These are phyloP conservation scores for Leishmania tarentolae DNA, from an alignment of 208 protist genomes.

Conservation along the genomic window DNA sequence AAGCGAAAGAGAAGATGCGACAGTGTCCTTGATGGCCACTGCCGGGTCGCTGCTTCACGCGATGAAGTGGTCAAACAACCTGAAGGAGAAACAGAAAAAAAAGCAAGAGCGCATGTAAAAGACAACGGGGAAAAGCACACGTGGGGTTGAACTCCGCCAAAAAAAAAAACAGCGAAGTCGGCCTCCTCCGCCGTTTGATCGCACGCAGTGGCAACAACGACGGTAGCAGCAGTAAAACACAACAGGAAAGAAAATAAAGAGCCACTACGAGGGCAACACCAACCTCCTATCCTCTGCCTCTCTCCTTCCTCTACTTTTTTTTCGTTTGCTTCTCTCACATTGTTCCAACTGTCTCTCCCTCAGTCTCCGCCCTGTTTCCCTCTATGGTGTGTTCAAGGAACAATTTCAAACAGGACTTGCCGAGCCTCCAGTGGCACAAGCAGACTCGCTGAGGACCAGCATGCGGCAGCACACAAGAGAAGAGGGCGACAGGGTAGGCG, in stretches of 20 bases:
- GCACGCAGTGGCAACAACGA: neutral
- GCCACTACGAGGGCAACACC: neutral
- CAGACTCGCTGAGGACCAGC: neutral
- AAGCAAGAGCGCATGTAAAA: slow-evolving; percentile 5
- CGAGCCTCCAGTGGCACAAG: neutral
- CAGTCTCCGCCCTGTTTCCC: neutral
- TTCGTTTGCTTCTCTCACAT: neutral
- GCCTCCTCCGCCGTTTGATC: neutral
- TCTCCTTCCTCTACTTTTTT: neutral
- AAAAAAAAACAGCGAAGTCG: slow-evolving; percentile 1
- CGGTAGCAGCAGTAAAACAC: neutral
- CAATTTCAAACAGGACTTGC: neutral
- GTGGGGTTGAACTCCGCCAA: neutral
- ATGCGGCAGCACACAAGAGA: slow-evolving; percentile 1
- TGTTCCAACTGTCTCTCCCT: neutral
- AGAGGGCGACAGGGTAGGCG: slow-evolving; percentile 11
- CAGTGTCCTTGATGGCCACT: neutral
- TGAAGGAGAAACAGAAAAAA: neutral
- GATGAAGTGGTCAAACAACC: neutral
- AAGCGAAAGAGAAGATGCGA: neutral
- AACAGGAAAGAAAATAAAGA: slow-evolving; percentile 11
- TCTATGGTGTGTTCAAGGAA: neutral
- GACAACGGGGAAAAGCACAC: slow-evolving; percentile 3
- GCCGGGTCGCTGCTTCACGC: neutral
- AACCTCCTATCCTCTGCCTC: slow-evolving; percentile 7